Evolutionary conservation across 495 filamentous ascomycete genomes (phyloP), one percentile per base, ranked within the genome.

Genomic region (Lentithecium fluviatile): DNA sequence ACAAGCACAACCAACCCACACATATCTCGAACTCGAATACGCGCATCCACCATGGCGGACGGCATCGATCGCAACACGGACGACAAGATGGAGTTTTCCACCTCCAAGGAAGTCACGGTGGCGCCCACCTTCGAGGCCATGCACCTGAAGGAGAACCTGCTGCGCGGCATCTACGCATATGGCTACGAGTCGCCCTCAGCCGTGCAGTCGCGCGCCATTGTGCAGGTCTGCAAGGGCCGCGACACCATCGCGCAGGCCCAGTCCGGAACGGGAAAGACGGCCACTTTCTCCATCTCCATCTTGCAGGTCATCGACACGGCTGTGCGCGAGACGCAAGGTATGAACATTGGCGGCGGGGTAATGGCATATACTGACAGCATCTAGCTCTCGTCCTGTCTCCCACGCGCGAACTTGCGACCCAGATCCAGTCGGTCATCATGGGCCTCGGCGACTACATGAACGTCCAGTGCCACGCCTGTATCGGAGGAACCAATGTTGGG

Each of bases 371-470:
- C 74, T 60, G 36, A 37, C 17, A 58, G 2, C 51, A 19, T 36
- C 48, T 58, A 82, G 94, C 93, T 12, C 85, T 99, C 36, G 91
- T 99, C 23, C 86, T 99, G n/a, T 93, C 94, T 19, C 94, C 94
- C 10, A 99, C 94, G 50, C 91, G 94, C 64, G 94, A 99, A 85
- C 83, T 99, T 55, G 94, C 94, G 36, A 94, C 91, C 53, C 94
- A 99, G 75, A 99, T 99, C 67, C 94, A 97, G 72, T 95, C 90
- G 46, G 94, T 99, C 52, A 85, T 99, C 65, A 90, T 97, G 82
- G 94, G 92, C 15, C 85, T 99, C 26, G 94, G 94, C 50, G 94
- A 99, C 73, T 99, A 95, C 80, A 97, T 97, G 95, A 99, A 97
- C 71, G 88, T 97, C 1, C 90, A 99, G 75, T 97, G 95, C 76